phyloP scores from a whole-genome alignment of 768 basidiomycete genomes.

The Psilocybe cyanescens region DNA sequence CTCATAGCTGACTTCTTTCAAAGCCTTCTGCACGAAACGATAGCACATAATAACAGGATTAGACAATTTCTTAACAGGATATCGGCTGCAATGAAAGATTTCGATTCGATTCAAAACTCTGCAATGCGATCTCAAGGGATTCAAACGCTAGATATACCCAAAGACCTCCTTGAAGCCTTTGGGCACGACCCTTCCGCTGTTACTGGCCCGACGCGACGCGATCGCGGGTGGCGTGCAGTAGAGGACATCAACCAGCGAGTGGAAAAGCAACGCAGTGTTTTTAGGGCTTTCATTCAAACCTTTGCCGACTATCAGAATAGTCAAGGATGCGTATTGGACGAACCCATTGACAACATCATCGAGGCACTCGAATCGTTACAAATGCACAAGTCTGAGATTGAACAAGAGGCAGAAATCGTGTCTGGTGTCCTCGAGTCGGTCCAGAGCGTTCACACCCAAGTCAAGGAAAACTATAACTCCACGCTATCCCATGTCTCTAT shows the following conservation, averaged over 20 bases:
- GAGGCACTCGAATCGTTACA: constrained; percentile 56
- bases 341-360: constrained; percentile 55
- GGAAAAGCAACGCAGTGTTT: constrained; percentile 59
- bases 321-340: constrained; percentile 50
- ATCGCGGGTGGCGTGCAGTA: constrained; percentile 70
- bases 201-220: constrained; percentile 63
- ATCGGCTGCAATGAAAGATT: constrained; percentile 64
- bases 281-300: constrained; percentile 47
- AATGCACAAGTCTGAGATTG: constrained; percentile 45
- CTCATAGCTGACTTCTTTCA: constrained; percentile 1
- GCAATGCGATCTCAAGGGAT: constrained; percentile 53
- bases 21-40: constrained; percentile 65
- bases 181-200: constrained; percentile 81
- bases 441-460: constrained; percentile 53
- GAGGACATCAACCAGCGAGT: constrained; percentile 76
- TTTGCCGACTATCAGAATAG: constrained; percentile 23
- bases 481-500: constrained; percentile 71
- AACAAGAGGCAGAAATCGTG: constrained; percentile 51
- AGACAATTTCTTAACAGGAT: constrained; percentile 72
- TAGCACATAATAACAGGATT: constrained; percentile 66
- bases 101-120: constrained; percentile 60
- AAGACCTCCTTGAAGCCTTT: constrained; percentile 74
- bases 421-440: constrained; percentile 53
- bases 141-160: constrained; percentile 53
- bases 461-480: constrained; percentile 69